Conservation (phyloP, 2,329 filamentous ascomycete species). For the Beauveria scarabaeidicola region DNA sequence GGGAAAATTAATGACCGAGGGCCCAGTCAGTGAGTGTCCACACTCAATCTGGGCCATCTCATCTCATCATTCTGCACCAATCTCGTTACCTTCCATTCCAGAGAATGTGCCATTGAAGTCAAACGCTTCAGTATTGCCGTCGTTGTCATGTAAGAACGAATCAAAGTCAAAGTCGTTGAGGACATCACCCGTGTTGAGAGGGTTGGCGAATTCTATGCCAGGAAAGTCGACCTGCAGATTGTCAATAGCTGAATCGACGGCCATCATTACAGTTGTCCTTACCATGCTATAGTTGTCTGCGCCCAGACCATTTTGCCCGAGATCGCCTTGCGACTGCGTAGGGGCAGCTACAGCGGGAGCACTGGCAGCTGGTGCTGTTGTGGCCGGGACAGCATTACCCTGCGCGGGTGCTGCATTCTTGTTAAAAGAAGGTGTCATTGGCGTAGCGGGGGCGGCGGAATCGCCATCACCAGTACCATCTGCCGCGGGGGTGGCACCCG, state of each 20-base stretch:
- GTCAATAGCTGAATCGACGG: slow-evolving; percentile 14
- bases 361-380: slow-evolving; percentile 19
- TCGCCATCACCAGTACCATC: slow-evolving; percentile 50
- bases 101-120: slow-evolving; percentile 45
- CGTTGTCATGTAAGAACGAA: slow-evolving; percentile 54
- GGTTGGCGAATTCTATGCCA: slow-evolving; percentile 47
- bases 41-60: slow-evolving; percentile 1
- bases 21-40: background rate
- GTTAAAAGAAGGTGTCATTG: slow-evolving; percentile 51
- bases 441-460: slow-evolving; percentile 52
- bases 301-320: slow-evolving; percentile 36
- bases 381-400: slow-evolving; percentile 22
- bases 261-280: slow-evolving; percentile 16
- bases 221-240: slow-evolving; percentile 33
- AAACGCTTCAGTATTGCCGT: slow-evolving; percentile 40
- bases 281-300: slow-evolving; percentile 41
- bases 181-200: slow-evolving; percentile 45
- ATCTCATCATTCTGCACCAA: slow-evolving; percentile 44
- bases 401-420: slow-evolving; percentile 34
- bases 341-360: slow-evolving; percentile 31
- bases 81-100: slow-evolving; percentile 48
- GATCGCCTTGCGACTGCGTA: slow-evolving; percentile 38
- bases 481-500: slow-evolving; percentile 48
- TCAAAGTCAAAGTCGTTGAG: slow-evolving; percentile 61
- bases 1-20: slow-evolving; percentile 4